A percentile compares a stretch with the other conserved stretches of the same genome.
These are phyloP conservation scores for Arabidopsis suecica DNA, from an alignment of 345 rosid species.

Conservation along the genomic window DNA sequence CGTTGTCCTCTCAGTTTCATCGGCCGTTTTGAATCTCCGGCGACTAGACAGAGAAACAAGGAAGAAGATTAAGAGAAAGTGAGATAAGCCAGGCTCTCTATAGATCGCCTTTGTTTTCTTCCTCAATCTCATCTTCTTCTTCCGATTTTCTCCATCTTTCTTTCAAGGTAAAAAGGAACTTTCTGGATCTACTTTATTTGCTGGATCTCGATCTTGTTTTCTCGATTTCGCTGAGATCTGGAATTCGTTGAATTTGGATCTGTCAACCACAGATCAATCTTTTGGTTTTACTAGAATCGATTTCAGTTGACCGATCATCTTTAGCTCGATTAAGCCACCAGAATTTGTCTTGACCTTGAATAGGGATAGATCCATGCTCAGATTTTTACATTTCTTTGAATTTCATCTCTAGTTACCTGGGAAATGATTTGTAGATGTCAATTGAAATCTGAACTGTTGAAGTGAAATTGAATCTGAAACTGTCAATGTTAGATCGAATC, in stretches of 20 bases:
- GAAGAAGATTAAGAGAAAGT: conserved; percentile 4
- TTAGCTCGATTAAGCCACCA: conserved; percentile 8
- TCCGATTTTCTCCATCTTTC: conserved; percentile 29
- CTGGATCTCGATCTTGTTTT: conserved; percentile 36
- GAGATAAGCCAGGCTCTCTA: conserved; percentile 9
- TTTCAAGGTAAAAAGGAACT: conserved; percentile 29
- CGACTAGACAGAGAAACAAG: conserved; percentile 21
- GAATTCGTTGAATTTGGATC: conserved; percentile 22
- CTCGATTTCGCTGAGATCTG: conserved; percentile 31
- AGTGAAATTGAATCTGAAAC: neutral
- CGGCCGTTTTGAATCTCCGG: conserved; percentile 43
- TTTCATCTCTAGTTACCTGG: neutral
- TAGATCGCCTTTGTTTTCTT: conserved; percentile 26
- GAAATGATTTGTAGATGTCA: conserved; percentile 26
- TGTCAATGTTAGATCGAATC: neutral
- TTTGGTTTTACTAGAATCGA: conserved; percentile 2
- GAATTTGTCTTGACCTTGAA: conserved; percentile 5
- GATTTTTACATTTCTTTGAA: neutral
- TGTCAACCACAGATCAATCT: neutral
- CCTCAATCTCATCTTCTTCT: conserved; percentile 39
- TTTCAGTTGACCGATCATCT: conserved; percentile 28
- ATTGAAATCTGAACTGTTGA: conserved; percentile 21
- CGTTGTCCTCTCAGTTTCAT: conserved; percentile 34
- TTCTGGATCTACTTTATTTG: conserved; percentile 42
- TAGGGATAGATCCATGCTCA: conserved; percentile 27